phyloP scores from a whole-genome alignment of 2,329 filamentous ascomycete species.

The Monilinia aucupariae region DNA sequence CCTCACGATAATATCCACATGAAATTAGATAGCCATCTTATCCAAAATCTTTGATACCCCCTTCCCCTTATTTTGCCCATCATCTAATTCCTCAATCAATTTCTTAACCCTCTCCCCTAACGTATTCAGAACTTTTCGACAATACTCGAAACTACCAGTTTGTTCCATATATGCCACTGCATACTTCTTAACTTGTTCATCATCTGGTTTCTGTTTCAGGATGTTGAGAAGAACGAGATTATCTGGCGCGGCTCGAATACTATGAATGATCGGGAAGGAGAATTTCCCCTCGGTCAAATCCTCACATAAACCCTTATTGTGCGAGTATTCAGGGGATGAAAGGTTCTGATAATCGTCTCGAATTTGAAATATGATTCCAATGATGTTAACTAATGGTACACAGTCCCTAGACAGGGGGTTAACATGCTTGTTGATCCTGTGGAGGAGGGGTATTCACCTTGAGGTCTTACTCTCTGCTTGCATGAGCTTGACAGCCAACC shows the following conservation, averaged over 20 bases:
- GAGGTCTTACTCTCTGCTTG: slow-evolving; percentile 59
- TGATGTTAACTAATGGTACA: slow-evolving; percentile 75
- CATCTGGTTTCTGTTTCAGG: slow-evolving; percentile 78
- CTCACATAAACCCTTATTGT: slow-evolving; percentile 91
- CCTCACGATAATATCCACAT: too few relatives aligned
- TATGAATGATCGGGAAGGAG: slow-evolving; percentile 91
- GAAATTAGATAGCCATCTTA: slow-evolving; percentile 47
- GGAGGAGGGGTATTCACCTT: slow-evolving; percentile 34
- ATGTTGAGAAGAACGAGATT: slow-evolving; percentile 86
- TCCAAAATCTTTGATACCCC: slow-evolving; percentile 64
- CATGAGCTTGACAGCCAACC: slow-evolving; percentile 82
- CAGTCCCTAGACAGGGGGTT: slow-evolving; percentile 50
- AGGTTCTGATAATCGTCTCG: slow-evolving; percentile 93
- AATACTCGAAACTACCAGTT: slow-evolving; percentile 87
- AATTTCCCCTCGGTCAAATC: slow-evolving; percentile 97
- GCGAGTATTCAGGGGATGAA: slow-evolving; percentile 64
- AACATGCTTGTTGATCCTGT: slow-evolving; percentile 3
- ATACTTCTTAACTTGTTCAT: slow-evolving; percentile 85
- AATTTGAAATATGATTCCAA: slow-evolving; percentile 86
- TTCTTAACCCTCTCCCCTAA: slow-evolving; percentile 59
- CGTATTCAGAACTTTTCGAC: slow-evolving; percentile 58
- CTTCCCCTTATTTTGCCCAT: slow-evolving; percentile 46
- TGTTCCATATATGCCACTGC: slow-evolving; percentile 86
- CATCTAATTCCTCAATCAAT: slow-evolving; percentile 60
- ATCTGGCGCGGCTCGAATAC: slow-evolving; percentile 69